Evolutionary conservation across 2,329 filamentous ascomycete genomes (phyloP).

Genomic region (Cordyceps tenuipes): DNA sequence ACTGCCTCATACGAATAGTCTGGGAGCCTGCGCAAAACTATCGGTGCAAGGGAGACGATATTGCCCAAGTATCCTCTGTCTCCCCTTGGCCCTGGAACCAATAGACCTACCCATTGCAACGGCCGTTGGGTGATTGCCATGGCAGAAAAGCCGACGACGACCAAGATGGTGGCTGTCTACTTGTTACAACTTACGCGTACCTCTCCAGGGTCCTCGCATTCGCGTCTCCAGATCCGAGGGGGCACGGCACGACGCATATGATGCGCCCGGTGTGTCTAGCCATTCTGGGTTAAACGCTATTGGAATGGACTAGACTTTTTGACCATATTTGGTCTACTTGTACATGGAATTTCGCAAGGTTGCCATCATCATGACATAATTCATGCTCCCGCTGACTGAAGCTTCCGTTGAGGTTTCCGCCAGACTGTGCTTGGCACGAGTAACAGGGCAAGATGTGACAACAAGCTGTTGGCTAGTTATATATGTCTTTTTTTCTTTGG

Average conservation of each 20-base stretch:
- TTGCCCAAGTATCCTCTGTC: background rate
- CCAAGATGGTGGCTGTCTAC: no score
- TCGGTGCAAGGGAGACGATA: no score
- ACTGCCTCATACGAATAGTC: background rate
- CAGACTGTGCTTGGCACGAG: background rate
- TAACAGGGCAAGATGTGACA: no score
- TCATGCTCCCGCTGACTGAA: no score
- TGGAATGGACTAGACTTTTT: background rate
- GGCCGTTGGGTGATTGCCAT: no score
- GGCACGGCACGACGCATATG: background rate
- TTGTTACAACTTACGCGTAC: conserved; percentile 7
- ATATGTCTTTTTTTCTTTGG: no score
- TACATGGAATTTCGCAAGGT: background rate
- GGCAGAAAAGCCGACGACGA: no score
- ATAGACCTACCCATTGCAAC: background rate
- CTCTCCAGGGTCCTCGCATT: background rate
- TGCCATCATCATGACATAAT: conserved; percentile 9
- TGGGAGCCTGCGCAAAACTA: no score
- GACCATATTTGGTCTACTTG: no score
- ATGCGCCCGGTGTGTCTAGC: background rate
- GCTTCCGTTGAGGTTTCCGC: background rate
- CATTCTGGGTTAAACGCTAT: background rate
- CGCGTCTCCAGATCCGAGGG: conserved; percentile 1
- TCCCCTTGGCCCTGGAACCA: background rate
- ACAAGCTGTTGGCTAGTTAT: no score